Percentiles rank a stretch among this genome's conserved stretches.
phyloP scores from a whole-genome alignment of 2,329 filamentous ascomycete species.

The Microcyclospora tardicrescens region DNA sequence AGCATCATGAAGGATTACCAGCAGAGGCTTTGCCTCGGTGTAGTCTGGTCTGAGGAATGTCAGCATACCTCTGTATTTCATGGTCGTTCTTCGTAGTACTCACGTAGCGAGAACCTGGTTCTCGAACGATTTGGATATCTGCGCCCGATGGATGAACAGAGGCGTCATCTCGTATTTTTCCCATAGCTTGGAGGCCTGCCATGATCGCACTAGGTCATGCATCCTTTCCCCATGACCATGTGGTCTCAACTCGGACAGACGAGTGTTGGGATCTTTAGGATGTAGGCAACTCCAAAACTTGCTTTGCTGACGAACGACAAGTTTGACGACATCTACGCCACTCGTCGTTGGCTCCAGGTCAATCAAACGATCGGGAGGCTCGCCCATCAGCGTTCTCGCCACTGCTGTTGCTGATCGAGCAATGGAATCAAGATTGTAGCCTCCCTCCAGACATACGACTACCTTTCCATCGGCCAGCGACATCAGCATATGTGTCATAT shows the following conservation, averaged over 20 bases:
- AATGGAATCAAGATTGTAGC: constrained; percentile 88
- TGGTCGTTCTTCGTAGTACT: constrained; percentile 4
- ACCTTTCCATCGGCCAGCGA: constrained; percentile 79
- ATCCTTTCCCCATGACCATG: constrained; percentile 44
- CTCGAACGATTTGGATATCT: constrained; percentile 21
- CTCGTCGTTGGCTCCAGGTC: constrained; percentile 34
- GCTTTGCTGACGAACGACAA: constrained; percentile 46
- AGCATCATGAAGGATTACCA: constrained; percentile 76
- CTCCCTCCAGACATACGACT: constrained; percentile 85
- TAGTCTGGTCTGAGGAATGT: constrained; percentile 45
- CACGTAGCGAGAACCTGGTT: constrained; percentile 21
- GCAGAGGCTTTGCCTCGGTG: constrained; percentile 50
- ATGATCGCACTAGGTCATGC: constrained; percentile 66
- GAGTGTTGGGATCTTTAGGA: constrained; percentile 39
- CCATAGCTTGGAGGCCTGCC: constrained; percentile 59
- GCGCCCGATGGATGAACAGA: constrained; percentile 63
- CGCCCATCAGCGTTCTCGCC: constrained; percentile 85
- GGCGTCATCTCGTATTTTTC: constrained; percentile 66
- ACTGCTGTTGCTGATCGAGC: constrained; percentile 86
- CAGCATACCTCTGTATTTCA: constrained; percentile 1
- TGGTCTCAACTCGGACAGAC: constrained; percentile 7
- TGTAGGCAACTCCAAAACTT: constrained; percentile 81
- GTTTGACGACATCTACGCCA: constrained; percentile 44
- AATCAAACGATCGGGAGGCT: constrained; percentile 57
- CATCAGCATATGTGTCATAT: constrained; percentile 99